Base-by-base conservation (phyloP, 805 yeast species). In the Ogataea polymorpha region DNA sequence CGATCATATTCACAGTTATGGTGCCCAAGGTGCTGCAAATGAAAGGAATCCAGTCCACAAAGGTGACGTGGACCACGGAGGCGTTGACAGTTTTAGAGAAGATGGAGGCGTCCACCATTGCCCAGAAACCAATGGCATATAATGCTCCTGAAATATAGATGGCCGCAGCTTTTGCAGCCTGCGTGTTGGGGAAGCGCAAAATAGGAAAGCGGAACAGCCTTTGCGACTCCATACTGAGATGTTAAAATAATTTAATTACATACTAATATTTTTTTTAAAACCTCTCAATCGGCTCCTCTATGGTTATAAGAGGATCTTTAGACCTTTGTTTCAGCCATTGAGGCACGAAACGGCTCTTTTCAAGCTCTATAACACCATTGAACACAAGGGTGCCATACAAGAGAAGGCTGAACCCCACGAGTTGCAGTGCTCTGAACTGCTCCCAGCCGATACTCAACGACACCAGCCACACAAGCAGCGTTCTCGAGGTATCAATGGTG, bases 41-140 rank as follows among this genome's bases (percentile, higher is more conserved):
- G 49, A 86, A 80, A 4, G 99, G 99, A 37, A 93, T 79, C 99
- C 99, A 91, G 66, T 91, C 99, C 29, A 87, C 82, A 58, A 91
- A 86, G 4, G 91, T 80, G 21, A 93, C 87, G 60, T 91, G 97
- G 6, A 89, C 87, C 32, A 71, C 70, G 0, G 96, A 83, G 0
- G 89, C 96, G 68, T 91, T 91, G 35, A 82, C 82, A 13, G 88
- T 83, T 49, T 79, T 82, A 32, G 95, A 84, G 63, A 79, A 91
- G 25, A 93, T 74, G 2, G 95, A 89, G 1, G 96, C 87, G 63
- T 91, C 98, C 14, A 93, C 64, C 63, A 91, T 78, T 15, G 82
- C 68, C 95, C 96, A 91, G 59, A 91, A 82, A 6, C 96, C 98
- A 40, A 84, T 62, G 28, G 96, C 85, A 52, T 85, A 91, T 21